A percentile compares a stretch with the other conserved stretches of the same genome.
phyloP scores from a whole-genome alignment of 768 basidiomycete genomes.

The Rhodotorula kratochvilovae region DNA sequence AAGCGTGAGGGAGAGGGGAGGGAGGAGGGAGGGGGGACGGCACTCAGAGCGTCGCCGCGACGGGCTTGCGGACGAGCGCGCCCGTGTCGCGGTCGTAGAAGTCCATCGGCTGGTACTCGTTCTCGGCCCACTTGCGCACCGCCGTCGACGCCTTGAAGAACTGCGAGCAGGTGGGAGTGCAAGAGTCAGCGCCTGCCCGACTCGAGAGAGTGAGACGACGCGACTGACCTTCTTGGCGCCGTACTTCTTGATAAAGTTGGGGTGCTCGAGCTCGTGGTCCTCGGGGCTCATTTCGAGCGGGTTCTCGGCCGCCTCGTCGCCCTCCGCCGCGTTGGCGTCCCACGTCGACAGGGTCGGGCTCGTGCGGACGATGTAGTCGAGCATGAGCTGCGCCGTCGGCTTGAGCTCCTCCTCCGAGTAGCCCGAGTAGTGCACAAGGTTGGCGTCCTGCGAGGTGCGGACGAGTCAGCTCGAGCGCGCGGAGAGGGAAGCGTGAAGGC shows the following conservation, averaged over 20 bases:
- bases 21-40: background rate
- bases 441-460: conserved; percentile 60
- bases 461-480: conserved; percentile 1
- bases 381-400: conserved; percentile 76
- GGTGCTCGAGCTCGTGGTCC: conserved; percentile 54
- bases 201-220: too few species aligned
- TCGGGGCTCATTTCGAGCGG: conserved; percentile 38
- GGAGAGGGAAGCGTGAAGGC: background rate
- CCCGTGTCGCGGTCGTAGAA: background rate
- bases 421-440: conserved; percentile 78
- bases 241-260: conserved; percentile 83
- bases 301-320: conserved; percentile 11
- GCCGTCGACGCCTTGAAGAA: conserved; percentile 82
- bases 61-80: background rate
- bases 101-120: conserved; percentile 51
- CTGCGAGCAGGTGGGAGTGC: background rate
- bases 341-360: conserved; percentile 21
- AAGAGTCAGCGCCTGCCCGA: background rate
- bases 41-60: background rate
- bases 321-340: conserved; percentile 1
- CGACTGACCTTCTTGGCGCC: conserved; percentile 58
- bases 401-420: conserved; percentile 75
- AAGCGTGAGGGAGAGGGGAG: too few species aligned
- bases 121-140: conserved; percentile 78
- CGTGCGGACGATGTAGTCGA: conserved; percentile 68